These are phyloP conservation scores for Ceratobasidium sp. DNA, from an alignment of 1,284 basidiomycete species.

Conservation along the genomic window DNA sequence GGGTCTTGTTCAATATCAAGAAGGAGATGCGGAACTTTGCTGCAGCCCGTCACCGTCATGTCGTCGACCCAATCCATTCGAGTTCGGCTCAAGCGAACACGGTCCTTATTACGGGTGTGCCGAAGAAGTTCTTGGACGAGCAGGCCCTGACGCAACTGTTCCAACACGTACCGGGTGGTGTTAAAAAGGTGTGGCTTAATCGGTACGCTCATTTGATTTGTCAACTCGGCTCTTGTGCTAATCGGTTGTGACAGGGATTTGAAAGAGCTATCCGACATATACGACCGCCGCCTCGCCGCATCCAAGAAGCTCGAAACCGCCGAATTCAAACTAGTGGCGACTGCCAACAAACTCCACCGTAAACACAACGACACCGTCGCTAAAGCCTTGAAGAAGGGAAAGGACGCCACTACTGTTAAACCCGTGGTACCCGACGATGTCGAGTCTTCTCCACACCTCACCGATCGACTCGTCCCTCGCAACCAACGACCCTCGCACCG, in stretches of 20 bases:
- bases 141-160: conserved; percentile 74
- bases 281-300: conserved; percentile 70
- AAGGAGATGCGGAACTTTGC: conserved; percentile 76
- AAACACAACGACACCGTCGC: conserved; percentile 51
- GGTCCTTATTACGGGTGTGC: conserved; percentile 82
- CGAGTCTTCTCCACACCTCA: conserved; percentile 58
- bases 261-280: conserved; percentile 73
- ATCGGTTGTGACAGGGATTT: conserved; percentile 60
- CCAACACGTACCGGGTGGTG: conserved; percentile 80
- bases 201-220: conserved; percentile 58
- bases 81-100: conserved; percentile 79
- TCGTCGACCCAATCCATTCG: conserved; percentile 74
- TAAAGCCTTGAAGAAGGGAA: conserved; percentile 53
- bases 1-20: conserved; percentile 78
- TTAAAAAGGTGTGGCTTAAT: conserved; percentile 82
- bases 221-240: neutral
- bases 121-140: conserved; percentile 73
- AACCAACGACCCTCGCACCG: conserved; percentile 72
- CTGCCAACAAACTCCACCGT: conserved; percentile 62
- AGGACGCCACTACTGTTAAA: conserved; percentile 43
- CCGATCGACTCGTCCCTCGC: conserved; percentile 69
- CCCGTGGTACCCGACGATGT: conserved; percentile 43
- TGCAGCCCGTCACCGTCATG: conserved; percentile 76
- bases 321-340: conserved; percentile 70
- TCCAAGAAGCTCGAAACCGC: conserved; percentile 76